phyloP scores from a whole-genome alignment of 2,329 filamentous ascomycete species.

The Hypoxylon sp. region DNA sequence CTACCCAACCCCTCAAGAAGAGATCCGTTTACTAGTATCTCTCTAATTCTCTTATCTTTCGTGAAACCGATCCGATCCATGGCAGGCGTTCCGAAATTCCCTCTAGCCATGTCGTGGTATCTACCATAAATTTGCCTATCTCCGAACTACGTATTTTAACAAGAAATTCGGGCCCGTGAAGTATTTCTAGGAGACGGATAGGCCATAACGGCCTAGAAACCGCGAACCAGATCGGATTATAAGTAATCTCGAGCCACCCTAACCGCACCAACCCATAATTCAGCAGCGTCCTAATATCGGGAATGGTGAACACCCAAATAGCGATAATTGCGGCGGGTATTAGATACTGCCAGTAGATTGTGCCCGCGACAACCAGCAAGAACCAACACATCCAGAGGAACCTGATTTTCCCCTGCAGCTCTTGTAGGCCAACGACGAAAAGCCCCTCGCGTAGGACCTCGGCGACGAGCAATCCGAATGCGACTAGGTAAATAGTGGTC shows the following conservation, averaged over 20 bases:
- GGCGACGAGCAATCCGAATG: slow-evolving; percentile 43
- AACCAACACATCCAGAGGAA: slow-evolving; percentile 37
- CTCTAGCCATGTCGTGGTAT: not conserved
- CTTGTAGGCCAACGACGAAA: slow-evolving; percentile 30
- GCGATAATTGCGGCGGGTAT: slow-evolving; percentile 31
- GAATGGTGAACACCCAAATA: slow-evolving; percentile 29
- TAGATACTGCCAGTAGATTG: slow-evolving; percentile 43
- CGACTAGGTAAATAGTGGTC: slow-evolving; percentile 42
- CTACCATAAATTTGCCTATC: not conserved
- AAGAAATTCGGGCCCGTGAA: not conserved
- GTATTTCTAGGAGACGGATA: not conserved
- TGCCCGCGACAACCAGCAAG: slow-evolving; percentile 27
- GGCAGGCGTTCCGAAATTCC: not conserved
- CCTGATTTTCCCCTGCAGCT: too few species aligned
- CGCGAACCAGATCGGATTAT: slow-evolving; percentile 37
- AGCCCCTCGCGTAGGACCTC: slow-evolving; percentile 47
- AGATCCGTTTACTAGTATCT: not conserved
- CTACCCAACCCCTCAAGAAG: not conserved
- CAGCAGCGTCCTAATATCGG: slow-evolving; percentile 37
- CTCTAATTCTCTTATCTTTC: not conserved
- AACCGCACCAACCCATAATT: slow-evolving; percentile 45
- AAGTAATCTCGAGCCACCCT: slow-evolving; percentile 37
- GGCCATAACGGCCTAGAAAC: slow-evolving; percentile 1
- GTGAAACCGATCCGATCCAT: not conserved
- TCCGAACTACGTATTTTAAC: not conserved